Evolutionary conservation across 257 asterid species (phyloP), one percentile per base, ranked within the genome.

Genomic region (Plantago ovata): DNA sequence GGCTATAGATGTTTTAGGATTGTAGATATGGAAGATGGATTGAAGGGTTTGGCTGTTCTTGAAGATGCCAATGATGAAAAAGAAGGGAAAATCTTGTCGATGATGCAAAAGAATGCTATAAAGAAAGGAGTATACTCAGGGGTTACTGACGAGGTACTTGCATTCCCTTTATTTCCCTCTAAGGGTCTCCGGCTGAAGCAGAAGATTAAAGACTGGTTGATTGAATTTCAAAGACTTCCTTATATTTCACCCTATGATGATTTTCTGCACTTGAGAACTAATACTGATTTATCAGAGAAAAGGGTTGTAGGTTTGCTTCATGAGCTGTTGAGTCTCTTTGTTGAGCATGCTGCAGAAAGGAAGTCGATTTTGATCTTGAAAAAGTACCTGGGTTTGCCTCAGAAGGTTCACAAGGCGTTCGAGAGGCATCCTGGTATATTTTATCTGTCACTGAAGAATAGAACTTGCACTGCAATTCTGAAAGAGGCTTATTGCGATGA

Each of bases 371-470:
- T 87, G 66, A 76, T 81, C 56, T 74, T 85, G 73, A 81, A 82
- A 73, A 83, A 83, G 56, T 66, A 68, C 60, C 72, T 91, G 60
- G 94, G 95, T 4, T 72, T 91, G 70, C 98, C 98, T 0, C 98
- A 91, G 70, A 87, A 85, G 70, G 77, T 85, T 64, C 94, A 91
- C 76, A 85, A 75, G 79, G 95, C 96, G 3, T 91, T 91, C 11
- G 95, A 81, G 80, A 85, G 95, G 80, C 88, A 87, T 61, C 94
- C 98, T 18, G 74, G 76, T 39, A 77, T 85, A 43, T 91, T 91
- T 56, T 81, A 91, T 60, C 44, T 87, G 69, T 91, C 96, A 4
- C 46, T 80, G 62, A 91, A 67, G 83, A 87, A 83, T 51, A 87
- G 79, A 43, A 91, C 95, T 3, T 84, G 95, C 74, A 87, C 98